Conservation (phyloP, 768 basidiomycete species). For the Russula sp. region DNA sequence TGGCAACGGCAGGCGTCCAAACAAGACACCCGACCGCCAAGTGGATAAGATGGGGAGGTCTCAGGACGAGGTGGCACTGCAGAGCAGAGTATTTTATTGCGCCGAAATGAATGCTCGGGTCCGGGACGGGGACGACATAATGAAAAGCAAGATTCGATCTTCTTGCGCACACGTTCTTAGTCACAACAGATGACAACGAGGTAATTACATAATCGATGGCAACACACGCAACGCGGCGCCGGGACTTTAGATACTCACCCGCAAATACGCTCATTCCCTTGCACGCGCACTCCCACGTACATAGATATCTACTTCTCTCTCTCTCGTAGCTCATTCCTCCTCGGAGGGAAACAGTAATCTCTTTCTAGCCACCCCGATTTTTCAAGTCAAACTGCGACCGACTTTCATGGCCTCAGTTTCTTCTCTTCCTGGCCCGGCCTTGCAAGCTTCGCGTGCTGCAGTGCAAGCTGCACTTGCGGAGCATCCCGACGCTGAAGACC, state of each 20-base stretch:
- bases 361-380: not conserved
- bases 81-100: not conserved
- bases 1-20: not conserved
- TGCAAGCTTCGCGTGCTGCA: conserved; percentile 79
- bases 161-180: too few relatives aligned
- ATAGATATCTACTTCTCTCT: not conserved
- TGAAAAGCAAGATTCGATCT: too few relatives aligned
- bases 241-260: not conserved
- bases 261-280: not conserved
- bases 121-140: too few relatives aligned
- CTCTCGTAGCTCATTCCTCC: not conserved
- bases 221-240: not conserved
- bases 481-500: conserved; percentile 37
- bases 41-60: too few relatives aligned
- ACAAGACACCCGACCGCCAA: not conserved
- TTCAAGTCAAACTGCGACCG: conserved; percentile 15
- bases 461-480: conserved; percentile 71
- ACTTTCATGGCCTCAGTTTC: conserved; percentile 39
- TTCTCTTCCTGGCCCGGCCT: conserved; percentile 59
- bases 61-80: not conserved
- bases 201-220: conserved; percentile 1
- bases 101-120: too few relatives aligned
- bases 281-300: not conserved
- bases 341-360: not conserved
- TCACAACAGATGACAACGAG: not conserved